These are phyloP conservation scores for Magnolia kwangsiensis DNA, from an alignment of 164 flowering plant species.

Conservation along the genomic window DNA sequence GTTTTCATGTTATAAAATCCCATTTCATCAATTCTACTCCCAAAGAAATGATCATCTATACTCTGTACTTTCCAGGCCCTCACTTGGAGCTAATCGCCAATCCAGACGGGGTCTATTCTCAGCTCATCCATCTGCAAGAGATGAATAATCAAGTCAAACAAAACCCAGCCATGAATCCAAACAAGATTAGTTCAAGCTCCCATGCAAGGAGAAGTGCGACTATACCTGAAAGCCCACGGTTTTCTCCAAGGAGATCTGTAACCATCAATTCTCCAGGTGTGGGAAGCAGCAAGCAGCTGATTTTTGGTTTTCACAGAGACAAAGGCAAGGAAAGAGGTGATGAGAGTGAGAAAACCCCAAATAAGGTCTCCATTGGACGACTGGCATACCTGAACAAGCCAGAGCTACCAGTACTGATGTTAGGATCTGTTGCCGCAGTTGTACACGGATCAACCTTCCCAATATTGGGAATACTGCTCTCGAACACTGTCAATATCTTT, in stretches of 20 bases:
- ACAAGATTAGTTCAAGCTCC: background rate
- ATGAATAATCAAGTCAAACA: constrained; percentile 5
- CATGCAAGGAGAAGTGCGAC: constrained; percentile 9
- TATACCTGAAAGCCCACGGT: constrained; percentile 25
- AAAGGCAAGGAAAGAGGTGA: background rate
- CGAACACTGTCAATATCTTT: constrained; percentile 48
- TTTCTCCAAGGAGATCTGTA: constrained; percentile 26
- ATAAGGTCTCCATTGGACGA: constrained; percentile 30
- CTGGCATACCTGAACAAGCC: constrained; percentile 56
- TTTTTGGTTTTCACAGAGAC: constrained; percentile 18
- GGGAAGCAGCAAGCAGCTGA: constrained; percentile 12
- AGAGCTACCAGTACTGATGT: constrained; percentile 46
- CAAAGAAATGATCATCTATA: too few species aligned
- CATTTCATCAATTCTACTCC: too few species aligned
- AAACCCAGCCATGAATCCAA: background rate
- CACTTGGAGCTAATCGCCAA: constrained; percentile 49
- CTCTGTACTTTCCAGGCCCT: constrained; percentile 37
- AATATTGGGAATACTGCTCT: constrained; percentile 45
- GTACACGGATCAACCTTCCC: constrained; percentile 53
- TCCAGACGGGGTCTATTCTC: constrained; percentile 11
- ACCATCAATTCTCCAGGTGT: constrained; percentile 30
- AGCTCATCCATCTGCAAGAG: constrained; percentile 11
- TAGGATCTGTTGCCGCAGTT: constrained; percentile 47
- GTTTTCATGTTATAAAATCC: background rate
- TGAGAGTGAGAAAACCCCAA: constrained; percentile 47